A percentile compares a stretch with the other conserved stretches of the same genome.
Conservation (phyloP, 2,329 filamentous ascomycete genomes). For the Knufia petricola region DNA sequence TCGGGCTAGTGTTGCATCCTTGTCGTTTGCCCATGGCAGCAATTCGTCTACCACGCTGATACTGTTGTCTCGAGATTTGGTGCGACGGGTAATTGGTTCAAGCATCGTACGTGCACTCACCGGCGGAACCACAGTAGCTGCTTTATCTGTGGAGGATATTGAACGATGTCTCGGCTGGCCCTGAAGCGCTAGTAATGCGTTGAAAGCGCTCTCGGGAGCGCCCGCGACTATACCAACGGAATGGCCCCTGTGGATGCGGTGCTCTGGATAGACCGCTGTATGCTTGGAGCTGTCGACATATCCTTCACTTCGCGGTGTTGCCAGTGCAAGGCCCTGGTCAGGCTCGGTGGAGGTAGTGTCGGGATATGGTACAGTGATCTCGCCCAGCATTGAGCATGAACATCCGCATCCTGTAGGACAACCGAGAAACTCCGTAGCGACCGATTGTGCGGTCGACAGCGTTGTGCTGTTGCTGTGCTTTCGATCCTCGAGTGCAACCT, state of each 20-base stretch:
- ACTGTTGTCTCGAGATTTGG: constrained; percentile 1
- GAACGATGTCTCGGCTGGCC: constrained; percentile 8
- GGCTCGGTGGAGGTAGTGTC: background rate
- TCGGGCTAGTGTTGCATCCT: constrained; percentile 31
- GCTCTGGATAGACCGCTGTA: background rate
- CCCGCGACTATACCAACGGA: constrained; percentile 6
- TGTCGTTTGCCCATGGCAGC: constrained; percentile 17
- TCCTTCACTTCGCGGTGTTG: constrained; percentile 2
- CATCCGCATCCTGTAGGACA: constrained; percentile 42
- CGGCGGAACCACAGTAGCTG: background rate
- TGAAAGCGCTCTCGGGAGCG: constrained; percentile 12
- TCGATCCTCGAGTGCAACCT: constrained; percentile 15
- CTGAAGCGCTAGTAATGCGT: constrained; percentile 18
- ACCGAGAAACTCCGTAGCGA: constrained; percentile 11
- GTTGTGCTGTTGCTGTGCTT: constrained; percentile 13
- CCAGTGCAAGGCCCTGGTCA: background rate
- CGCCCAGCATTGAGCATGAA: constrained; percentile 30
- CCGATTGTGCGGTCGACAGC: constrained; percentile 9
- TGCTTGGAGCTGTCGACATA: background rate
- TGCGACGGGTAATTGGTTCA: background rate
- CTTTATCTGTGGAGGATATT: background rate
- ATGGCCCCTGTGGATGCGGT: constrained; percentile 5
- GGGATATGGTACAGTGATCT: background rate
- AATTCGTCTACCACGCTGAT: constrained; percentile 15
- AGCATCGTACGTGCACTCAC: background rate